Base-by-base conservation (phyloP, 768 basidiomycete genomes). In the Boletus rubroflammeus region DNA sequence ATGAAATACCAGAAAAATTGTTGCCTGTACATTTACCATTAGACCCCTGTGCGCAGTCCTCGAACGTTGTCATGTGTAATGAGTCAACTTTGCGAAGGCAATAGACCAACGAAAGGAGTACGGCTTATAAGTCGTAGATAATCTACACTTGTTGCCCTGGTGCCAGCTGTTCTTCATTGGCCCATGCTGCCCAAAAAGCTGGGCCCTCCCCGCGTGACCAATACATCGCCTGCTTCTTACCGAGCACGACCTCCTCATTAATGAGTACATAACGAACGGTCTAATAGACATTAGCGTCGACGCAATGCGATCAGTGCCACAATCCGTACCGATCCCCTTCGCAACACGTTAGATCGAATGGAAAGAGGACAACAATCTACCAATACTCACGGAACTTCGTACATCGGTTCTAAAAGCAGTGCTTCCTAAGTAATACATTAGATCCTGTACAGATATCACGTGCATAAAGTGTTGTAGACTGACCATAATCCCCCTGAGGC, bases 331-430 rank as follows among this genome's bases (percentile, higher is more conserved):
- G 87, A 89, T 59, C 86, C 86, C 53, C 86, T 86, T 49, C 49
- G 53, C 28, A 32, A 40, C 15, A 40, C 6, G 31, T 62, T 19
- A 58, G 44, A 43, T 49, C 28, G 31, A 46, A 29, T 32, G 13
- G 8, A 54, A 36, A 14, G 36, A 50, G 32, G 55, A 56, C 39
- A 41, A 40, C n/a, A n/a, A 50, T 23, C 35, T 44, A 52, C 15
- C 19, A 31, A 35, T 14, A 83, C 87, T 82, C 70, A 90, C 86
- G 92, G 91, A 43, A 86, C 86, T 75, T 93, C 89, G 65, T 91
- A 96, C 94, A 97, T 97, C 0, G 92, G 78, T 46, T 98, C 93
- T 45, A 95, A 75, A 47, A 98, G 73, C 3, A 95, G 67, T 21
- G 78, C 69, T 73, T 97, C 95, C 90, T 92, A 40, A 34, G 26